A percentile compares a stretch with the other conserved stretches of the same genome.
Conservation (phyloP, 805 yeast genomes). For the Pichia gijzeniarum region DNA sequence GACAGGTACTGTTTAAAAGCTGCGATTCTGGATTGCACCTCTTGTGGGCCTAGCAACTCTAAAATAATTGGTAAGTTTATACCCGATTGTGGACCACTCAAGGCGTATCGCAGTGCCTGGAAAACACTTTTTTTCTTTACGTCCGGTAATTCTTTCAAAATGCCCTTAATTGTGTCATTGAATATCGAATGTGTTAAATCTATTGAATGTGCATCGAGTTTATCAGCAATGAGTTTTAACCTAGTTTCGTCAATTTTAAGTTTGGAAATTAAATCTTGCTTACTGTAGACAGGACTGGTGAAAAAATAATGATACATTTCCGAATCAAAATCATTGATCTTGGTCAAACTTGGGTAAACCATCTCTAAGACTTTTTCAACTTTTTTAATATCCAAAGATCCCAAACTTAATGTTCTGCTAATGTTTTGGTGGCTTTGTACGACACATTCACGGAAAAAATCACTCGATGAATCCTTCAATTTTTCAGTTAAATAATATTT, state of each 20-base stretch:
- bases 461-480: constrained; percentile 32
- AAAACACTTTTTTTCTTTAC: constrained; percentile 40
- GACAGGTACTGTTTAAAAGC: constrained; percentile 7
- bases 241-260: constrained; percentile 13
- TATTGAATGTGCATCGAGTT: constrained; percentile 9
- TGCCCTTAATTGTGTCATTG: constrained; percentile 8
- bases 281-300: constrained; percentile 28
- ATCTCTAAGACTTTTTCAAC: constrained; percentile 35
- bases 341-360: constrained; percentile 45
- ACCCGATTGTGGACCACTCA: constrained; percentile 69
- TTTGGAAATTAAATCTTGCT: constrained; percentile 14
- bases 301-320: constrained; percentile 46
- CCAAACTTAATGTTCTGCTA: constrained; percentile 1
- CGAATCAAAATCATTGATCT: constrained; percentile 44
- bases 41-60: constrained; percentile 44
- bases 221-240: constrained; percentile 3
- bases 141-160: constrained; percentile 8
- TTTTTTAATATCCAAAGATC: constrained; percentile 25
- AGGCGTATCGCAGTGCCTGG: constrained; percentile 56
- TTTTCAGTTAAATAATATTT: constrained; percentile 52
- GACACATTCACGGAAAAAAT: constrained; percentile 32
- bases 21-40: constrained; percentile 26
- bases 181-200: constrained; percentile 12
- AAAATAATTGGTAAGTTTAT: constrained; percentile 54
- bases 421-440: constrained; percentile 18